Base-by-base conservation (phyloP, 345 rosid genomes). In the Turritis glabra region DNA sequence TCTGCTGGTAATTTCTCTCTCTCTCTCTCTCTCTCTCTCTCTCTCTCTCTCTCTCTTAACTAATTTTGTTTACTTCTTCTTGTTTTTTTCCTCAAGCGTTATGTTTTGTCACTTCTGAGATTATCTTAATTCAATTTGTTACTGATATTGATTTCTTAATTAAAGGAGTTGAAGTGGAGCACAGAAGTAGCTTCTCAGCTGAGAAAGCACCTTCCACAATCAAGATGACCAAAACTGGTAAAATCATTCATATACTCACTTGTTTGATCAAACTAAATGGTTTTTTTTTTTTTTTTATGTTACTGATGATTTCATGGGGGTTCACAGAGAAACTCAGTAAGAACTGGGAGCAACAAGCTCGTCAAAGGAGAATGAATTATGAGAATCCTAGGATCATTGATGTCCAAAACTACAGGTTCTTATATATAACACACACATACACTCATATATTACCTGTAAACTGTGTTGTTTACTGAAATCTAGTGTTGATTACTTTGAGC, bases 361-460 rank as follows among this genome's bases (percentile, higher is more conserved):
- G 90, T 35, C 86, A 93, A 62, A 73, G 81, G 41, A 91, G 83
- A 77, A 92, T 88, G 98, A 89, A 95, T 80, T 96, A 90, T 15
- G 97, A 95, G 58, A 91, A 95, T 71, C 99, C 99, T 22, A 81
- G 98, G 57, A 87, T 95, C 79, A 87, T 95, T 71, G 99, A 95
- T 81, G 99, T 95, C 67, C 96, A 95, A 81, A 95, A 90, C 83
- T 76, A 92, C 70, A 95, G 99, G 99, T 95, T 62, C 8, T 3
- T 89, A 60, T 5, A 17, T 8, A 65, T 5, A 54, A 54, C 33
- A 58, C 8, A 58, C 10, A 54, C 2, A 37, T 5, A 23, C 2
- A 41, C 50, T 6, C 15, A 48, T 6, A 40, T 52, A 8, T 62
- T 8, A 6, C 30, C 6, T 48, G 5, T 56, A 26, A 51, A 44